These are phyloP conservation scores for Cornus controversa DNA, from an alignment of 148 eudicot genomes.

Conservation along the genomic window DNA sequence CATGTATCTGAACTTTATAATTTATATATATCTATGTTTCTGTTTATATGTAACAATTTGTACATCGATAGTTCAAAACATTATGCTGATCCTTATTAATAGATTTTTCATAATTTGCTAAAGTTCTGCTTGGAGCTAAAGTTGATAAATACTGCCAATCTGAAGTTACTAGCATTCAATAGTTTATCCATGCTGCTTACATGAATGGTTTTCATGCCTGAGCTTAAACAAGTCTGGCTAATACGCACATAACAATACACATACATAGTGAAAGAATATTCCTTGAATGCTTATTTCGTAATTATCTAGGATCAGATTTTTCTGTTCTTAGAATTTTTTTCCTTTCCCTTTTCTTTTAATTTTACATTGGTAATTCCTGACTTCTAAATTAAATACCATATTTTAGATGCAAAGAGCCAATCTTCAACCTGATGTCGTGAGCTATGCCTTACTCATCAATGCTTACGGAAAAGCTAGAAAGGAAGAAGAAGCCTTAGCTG, in stretches of 20 bases:
- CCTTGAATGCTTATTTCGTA: neutral
- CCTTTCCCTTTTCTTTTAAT: conserved; percentile 8
- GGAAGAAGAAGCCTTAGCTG: conserved; percentile 94
- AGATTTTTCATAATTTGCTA: neutral
- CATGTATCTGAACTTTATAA: too few species aligned
- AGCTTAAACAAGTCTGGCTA: neutral
- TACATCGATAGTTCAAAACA: too few species aligned
- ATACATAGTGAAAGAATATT: neutral
- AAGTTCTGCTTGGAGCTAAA: conserved; percentile 7
- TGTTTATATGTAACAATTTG: too few species aligned
- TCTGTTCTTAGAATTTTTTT: neutral
- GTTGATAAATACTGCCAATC: neutral
- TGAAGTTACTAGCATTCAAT: neutral
- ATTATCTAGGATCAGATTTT: neutral
- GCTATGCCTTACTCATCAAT: conserved; percentile 81
- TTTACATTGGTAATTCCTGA: conserved; percentile 3
- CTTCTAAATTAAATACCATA: conserved; percentile 20
- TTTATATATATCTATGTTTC: too few species aligned
- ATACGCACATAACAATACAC: neutral
- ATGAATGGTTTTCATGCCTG: neutral
- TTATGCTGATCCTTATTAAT: too few species aligned
- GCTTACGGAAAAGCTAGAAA: conserved; percentile 96
- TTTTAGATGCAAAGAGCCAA: conserved; percentile 89
- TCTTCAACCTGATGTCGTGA: conserved; percentile 84
- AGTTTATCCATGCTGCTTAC: neutral